phyloP scores from a whole-genome alignment of 208 protist species.

The Lotmaria passim region DNA sequence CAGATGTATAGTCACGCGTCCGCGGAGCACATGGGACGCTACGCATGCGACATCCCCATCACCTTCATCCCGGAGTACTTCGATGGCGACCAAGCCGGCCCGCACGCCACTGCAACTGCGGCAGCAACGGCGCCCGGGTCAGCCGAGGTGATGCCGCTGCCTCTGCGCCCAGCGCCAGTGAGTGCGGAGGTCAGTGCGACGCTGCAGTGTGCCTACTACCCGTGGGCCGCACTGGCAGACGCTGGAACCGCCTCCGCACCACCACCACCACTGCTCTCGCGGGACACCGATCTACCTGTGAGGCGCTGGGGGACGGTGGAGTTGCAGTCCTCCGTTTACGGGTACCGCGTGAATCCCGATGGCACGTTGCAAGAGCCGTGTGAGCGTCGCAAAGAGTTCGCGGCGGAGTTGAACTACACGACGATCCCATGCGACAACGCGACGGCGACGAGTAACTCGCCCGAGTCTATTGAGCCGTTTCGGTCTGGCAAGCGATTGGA shows the following conservation, averaged over 20 bases:
- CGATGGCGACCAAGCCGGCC: not conserved
- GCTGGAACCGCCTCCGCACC: not conserved
- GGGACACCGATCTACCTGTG: conserved; percentile 26
- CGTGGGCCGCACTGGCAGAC: conserved; percentile 22
- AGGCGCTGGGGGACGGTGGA: conserved; percentile 11
- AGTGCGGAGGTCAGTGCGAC: conserved; percentile 12
- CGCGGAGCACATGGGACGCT: conserved; percentile 22
- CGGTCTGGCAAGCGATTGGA: conserved; percentile 29
- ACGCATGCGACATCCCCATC: conserved; percentile 25
- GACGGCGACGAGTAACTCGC: conserved; percentile 23
- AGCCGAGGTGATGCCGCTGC: conserved; percentile 28
- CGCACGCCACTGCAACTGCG: not conserved
- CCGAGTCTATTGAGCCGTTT: conserved; percentile 3
- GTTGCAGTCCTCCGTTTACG: conserved; percentile 21
- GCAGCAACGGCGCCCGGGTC: not conserved
- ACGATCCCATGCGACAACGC: conserved; percentile 29
- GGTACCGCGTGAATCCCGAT: conserved; percentile 14
- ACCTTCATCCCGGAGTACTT: conserved; percentile 39
- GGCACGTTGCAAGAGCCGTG: conserved; percentile 26
- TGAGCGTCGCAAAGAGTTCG: conserved; percentile 17
- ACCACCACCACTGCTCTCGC: not conserved
- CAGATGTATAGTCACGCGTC: conserved; percentile 31
- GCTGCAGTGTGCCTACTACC: conserved; percentile 24
- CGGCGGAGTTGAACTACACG: conserved; percentile 12
- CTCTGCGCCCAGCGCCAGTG: conserved; percentile 18